These are phyloP conservation scores for Bruguiera parviflora DNA, from an alignment of 345 rosid species.

Conservation along the genomic window DNA sequence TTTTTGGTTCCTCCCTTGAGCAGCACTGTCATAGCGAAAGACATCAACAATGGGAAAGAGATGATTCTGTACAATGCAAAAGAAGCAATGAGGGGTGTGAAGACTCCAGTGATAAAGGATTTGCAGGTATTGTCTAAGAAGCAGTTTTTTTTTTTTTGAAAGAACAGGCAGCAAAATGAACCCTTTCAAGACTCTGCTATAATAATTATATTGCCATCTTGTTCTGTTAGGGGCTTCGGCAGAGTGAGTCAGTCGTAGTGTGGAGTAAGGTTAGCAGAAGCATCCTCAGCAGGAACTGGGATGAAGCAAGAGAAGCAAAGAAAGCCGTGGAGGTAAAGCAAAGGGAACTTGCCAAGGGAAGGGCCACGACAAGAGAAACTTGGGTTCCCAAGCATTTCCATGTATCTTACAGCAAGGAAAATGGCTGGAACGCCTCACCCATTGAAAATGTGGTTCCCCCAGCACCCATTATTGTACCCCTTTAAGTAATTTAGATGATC, in stretches of 20 bases:
- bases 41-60: slow-evolving; percentile 41
- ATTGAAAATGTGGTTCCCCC: slow-evolving; percentile 41
- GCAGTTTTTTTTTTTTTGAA: background rate
- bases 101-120: slow-evolving; percentile 56
- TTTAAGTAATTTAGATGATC: no score
- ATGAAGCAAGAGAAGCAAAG: slow-evolving; percentile 70
- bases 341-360: slow-evolving; percentile 41
- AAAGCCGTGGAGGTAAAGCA: slow-evolving; percentile 59
- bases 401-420: slow-evolving; percentile 36
- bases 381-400: slow-evolving; percentile 74
- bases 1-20: background rate
- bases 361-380: slow-evolving; percentile 39
- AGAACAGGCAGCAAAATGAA: no score
- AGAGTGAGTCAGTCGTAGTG: slow-evolving; percentile 62
- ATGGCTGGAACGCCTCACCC: slow-evolving; percentile 63
- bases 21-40: slow-evolving; percentile 63
- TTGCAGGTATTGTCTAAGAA: slow-evolving; percentile 36
- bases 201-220: background rate
- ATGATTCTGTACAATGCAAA: slow-evolving; percentile 55
- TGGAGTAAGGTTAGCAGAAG: slow-evolving; percentile 65
- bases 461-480: slow-evolving; percentile 58
- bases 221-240: slow-evolving; percentile 41
- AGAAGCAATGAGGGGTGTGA: slow-evolving; percentile 48
- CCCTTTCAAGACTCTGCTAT: no score
- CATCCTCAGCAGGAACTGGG: slow-evolving; percentile 64